A percentile compares a stretch with the other conserved stretches of the same genome.
Evolutionary conservation across 805 yeast genomes (phyloP).

Genomic region (Metschnikowia continentalis): DNA sequence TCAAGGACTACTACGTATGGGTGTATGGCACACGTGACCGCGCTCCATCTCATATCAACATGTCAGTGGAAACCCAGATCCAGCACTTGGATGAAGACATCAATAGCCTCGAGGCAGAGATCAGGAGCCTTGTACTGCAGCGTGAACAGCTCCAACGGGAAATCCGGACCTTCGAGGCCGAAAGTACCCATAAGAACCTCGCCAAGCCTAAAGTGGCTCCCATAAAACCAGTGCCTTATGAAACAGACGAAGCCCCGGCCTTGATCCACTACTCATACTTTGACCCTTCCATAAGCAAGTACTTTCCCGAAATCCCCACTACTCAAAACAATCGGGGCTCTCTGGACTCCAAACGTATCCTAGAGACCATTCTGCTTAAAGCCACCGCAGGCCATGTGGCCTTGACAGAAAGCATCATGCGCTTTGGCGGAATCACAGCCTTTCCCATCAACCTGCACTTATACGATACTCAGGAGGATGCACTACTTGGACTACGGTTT

Average conservation of each 20-base stretch:
- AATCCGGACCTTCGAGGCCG: constrained; percentile 14
- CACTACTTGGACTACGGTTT: constrained; percentile 47
- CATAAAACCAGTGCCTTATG: not conserved
- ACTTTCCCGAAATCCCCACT: constrained; percentile 7
- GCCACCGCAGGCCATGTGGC: constrained; percentile 12
- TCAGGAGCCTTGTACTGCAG: constrained; percentile 11
- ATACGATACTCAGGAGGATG: constrained; percentile 23
- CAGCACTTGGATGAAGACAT: constrained; percentile 10
- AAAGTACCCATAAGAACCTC: constrained; percentile 9
- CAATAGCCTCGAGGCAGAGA: constrained; percentile 10
- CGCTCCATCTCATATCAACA: not conserved
- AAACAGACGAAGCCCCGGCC: constrained; percentile 15
- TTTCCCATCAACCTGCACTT: constrained; percentile 43
- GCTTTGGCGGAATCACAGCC: constrained; percentile 49
- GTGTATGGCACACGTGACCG: not conserved
- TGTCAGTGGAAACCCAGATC: constrained; percentile 12
- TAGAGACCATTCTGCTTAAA: constrained; percentile 10
- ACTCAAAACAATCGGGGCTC: not conserved
- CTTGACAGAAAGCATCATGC: constrained; percentile 42
- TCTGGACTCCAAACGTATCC: not conserved
- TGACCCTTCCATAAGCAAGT: constrained; percentile 16
- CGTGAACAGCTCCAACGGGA: constrained; percentile 11
- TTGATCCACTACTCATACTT: constrained; percentile 16
- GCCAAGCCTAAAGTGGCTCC: constrained; percentile 8
- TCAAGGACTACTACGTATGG: no score